Evolutionary conservation across 352 stramenopile genomes (phyloP), one percentile per base, ranked within the genome.

Genomic region (Vaucheria bursata): DNA sequence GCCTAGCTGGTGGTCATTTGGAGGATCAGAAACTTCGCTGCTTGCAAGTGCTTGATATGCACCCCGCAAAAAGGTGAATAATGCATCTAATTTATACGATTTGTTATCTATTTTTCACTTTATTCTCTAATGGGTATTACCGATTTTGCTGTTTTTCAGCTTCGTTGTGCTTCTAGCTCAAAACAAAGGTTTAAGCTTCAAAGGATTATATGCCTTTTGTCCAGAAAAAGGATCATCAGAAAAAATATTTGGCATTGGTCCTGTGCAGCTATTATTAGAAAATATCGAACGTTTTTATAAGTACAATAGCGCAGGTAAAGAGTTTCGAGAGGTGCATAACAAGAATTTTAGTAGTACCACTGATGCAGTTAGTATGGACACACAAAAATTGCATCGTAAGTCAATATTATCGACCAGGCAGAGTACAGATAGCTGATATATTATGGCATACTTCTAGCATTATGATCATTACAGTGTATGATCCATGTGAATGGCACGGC

Each of bases 261-360:
- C 77, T 38, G 38, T 73, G 33, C 35, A 38, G 25, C 18, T 82
- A 32, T 64, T 71, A 34, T 34, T 34, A 7, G 53, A 2, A 31
- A 34, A 2, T 2, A 7, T 34, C 2, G 31, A 37, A 31, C 53
- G 77, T 5, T 82, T 82, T 53, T 82, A 75, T 66, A 82, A 82
- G 59, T 82, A 82, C 77, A 79, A 82, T 73, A 76, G 64, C 34
- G 77, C 77, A 1, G 59, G 39, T 31, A 74, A 73, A 49, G 77
- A 82, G 59, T 82, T 82, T 36, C 71, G 77, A 25, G 77, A 79
- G 31, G 77, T 82, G 33, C 71, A 75, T 66, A 79, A 66, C 53
- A 79, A 71, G 39, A 75, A 38, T 31, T 68, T 82, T 29, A 73
- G 77, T 35, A 70, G 68, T 32, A 75, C 77, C 0, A 82, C 77